Base-by-base conservation (phyloP, 805 yeast genomes). In the Zygotorulaspora chibaensis region DNA sequence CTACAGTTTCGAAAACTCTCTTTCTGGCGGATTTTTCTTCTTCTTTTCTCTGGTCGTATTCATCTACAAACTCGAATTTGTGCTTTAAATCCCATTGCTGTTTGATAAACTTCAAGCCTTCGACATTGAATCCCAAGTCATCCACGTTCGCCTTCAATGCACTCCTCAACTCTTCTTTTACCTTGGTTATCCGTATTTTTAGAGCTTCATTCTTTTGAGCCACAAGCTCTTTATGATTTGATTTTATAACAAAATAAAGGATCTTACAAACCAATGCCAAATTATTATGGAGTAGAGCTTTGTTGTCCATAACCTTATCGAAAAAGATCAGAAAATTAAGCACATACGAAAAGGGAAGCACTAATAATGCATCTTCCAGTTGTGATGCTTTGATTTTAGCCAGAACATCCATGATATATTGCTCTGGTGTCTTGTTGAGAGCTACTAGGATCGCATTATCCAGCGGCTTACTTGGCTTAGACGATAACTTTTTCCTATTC, bases 281-380 rank as follows among this genome's bases (percentile, higher is more conserved):
- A 56, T 80, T 75, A 43, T 71, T 71, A 40, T 74, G 72, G 28
- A 77, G 57, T 46, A 78, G 70, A 46, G 68, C 63, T 35, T 71
- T 65, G 23, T 69, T 69, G 42, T 70, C 65, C 31, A 93, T 79
- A 87, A 96, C 90, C 25, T 79, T 73, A 52, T 81, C 83, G 43
- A 93, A 79, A 56, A 89, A 85, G 54, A 74, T 74, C 51, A 93
- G 73, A 41, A 93, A 73, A 53, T 78, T 79, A 45, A 82, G 62
- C 2, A 90, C 83, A 65, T 83, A 84, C 9, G 95, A 87, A 59
- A 91, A 90, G 27, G 99, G 96, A 43, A 93, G 72, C 1, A 93
- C 95, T 38, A 93, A 68, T 45, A 93, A 73, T 1, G 98, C 96
- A 67, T 93, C 99, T 57, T 91, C 96, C 29, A 93, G 69, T 58